Conservation (phyloP, 169 alveolate genomes). For the Perkinsus chesapeaki region DNA sequence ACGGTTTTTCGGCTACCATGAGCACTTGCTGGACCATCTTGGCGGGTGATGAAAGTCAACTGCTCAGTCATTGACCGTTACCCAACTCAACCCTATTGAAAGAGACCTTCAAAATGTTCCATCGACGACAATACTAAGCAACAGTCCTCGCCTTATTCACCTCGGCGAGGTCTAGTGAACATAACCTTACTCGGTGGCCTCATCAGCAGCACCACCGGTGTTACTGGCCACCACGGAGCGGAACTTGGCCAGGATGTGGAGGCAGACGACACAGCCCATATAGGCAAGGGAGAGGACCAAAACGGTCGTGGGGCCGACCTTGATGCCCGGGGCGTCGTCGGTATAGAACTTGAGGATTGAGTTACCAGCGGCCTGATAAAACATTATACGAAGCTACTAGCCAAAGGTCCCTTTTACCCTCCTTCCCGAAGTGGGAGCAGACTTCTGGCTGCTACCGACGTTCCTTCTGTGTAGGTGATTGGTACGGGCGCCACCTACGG, state of each 20-base stretch:
- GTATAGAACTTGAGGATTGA: constrained; percentile 6
- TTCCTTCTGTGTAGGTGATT: background rate
- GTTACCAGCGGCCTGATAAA: background rate
- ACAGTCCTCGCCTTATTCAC: background rate
- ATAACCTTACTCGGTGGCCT: background rate
- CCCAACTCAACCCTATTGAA: background rate
- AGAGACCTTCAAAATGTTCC: background rate
- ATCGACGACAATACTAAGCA: background rate
- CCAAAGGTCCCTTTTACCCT: background rate
- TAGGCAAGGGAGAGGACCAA: constrained; percentile 33
- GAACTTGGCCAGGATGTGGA: constrained; percentile 31
- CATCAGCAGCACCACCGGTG: background rate
- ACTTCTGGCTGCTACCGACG: background rate
- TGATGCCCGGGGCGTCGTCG: constrained; percentile 38
- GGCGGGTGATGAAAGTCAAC: background rate
- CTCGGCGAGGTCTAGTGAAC: background rate
- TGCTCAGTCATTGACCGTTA: background rate
- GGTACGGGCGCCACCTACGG: background rate
- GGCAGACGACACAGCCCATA: constrained; percentile 31
- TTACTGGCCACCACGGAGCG: background rate
- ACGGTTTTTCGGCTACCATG: constrained; percentile 99
- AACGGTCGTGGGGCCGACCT: constrained; percentile 36
- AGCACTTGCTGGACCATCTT: constrained; percentile 50
- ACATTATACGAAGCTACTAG: background rate
- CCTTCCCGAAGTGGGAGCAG: background rate